A percentile compares a stretch with the other conserved stretches of the same genome.
Evolutionary conservation across 495 filamentous ascomycete genomes (phyloP).

Genomic region (Aspergillus ellipticus): DNA sequence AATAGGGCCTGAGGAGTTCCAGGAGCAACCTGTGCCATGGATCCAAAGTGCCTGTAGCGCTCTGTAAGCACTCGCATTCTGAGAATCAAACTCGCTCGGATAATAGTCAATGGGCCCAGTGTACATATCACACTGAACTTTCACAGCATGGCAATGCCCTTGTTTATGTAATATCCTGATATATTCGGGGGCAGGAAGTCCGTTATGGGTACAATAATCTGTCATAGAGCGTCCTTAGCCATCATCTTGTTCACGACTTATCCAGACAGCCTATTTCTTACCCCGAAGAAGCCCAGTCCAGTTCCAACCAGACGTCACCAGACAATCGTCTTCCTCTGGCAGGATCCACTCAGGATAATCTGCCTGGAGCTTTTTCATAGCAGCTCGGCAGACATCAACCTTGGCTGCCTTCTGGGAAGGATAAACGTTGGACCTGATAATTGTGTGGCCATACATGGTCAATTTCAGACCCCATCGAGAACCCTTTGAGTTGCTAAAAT

Average conservation of each 20-base stretch:
- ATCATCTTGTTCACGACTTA: background rate
- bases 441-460: conserved; percentile 32
- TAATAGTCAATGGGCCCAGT: conserved; percentile 14
- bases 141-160: conserved; percentile 24
- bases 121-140: conserved; percentile 16
- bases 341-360: conserved; percentile 24
- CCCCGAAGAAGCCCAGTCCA: conserved; percentile 30
- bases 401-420: conserved; percentile 15
- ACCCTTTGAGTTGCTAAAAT: conserved; percentile 15
- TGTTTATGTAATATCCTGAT: conserved; percentile 12
- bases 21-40: background rate
- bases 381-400: conserved; percentile 25
- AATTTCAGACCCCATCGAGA: conserved; percentile 24
- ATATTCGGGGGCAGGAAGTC: conserved; percentile 18
- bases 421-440: conserved; percentile 12
- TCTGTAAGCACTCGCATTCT: conserved; percentile 27
- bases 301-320: conserved; percentile 19
- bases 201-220: conserved; percentile 26
- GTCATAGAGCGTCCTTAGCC: background rate
- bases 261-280: conserved; percentile 12
- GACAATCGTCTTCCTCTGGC: conserved; percentile 23
- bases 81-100: conserved; percentile 18
- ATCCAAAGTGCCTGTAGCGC: conserved; percentile 25
- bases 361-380: conserved; percentile 20
- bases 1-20: background rate